Evolutionary conservation across 2,329 filamentous ascomycete genomes (phyloP).

Genomic region (Podosphaera xanthii): DNA sequence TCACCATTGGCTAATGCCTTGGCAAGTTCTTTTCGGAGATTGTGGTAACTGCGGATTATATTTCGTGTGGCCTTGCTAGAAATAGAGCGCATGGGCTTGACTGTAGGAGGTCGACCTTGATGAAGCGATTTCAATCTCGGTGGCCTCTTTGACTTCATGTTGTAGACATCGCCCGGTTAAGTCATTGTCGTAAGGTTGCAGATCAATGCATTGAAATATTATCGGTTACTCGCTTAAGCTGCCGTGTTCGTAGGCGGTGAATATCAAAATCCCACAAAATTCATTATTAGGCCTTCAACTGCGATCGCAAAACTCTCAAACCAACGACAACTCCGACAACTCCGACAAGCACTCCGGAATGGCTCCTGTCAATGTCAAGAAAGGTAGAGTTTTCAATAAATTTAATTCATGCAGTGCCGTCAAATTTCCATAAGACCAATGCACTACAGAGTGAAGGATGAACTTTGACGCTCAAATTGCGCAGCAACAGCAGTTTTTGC

Average conservation of each 20-base stretch:
- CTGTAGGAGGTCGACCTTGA: constrained; percentile 31
- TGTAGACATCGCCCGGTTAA: neutral
- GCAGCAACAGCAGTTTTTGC: constrained; percentile 53
- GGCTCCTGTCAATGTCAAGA: constrained; percentile 17
- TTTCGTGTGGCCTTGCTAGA: constrained; percentile 39
- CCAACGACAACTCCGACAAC: constrained; percentile 8
- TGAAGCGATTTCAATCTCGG: constrained; percentile 24
- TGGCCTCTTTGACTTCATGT: constrained; percentile 24
- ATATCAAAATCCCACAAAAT: neutral
- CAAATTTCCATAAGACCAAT: neutral
- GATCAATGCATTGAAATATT: no score
- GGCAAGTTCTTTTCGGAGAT: constrained; percentile 36
- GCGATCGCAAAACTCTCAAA: neutral
- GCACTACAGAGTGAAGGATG: neutral
- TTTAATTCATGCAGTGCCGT: neutral
- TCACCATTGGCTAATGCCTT: constrained; percentile 34
- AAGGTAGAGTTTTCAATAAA: constrained; percentile 15
- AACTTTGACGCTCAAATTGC: constrained; percentile 11
- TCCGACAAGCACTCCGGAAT: constrained; percentile 9
- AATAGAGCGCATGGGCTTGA: constrained; percentile 26
- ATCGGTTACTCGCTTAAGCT: neutral
- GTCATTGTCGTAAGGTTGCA: no score
- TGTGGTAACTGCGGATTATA: constrained; percentile 43
- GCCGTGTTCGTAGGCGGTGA: neutral
- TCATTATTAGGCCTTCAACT: no score